Evolutionary conservation across 2,329 filamentous ascomycete species (phyloP).

Genomic region (Exophiala sp.): DNA sequence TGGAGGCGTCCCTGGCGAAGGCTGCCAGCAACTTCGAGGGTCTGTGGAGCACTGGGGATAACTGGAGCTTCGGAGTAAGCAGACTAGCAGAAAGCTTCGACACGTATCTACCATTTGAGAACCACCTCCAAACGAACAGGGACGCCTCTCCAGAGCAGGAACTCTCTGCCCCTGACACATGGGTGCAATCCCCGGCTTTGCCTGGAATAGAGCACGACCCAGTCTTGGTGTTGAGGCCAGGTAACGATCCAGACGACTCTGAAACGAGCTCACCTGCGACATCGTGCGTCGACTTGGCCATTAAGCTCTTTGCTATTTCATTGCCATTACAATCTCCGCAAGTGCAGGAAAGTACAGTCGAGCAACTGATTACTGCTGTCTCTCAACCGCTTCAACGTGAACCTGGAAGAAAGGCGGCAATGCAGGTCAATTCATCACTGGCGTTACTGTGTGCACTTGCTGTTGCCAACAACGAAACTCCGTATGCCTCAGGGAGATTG

Average conservation of each 20-base stretch:
- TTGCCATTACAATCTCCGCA: constrained; percentile 85
- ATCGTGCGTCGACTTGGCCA: constrained; percentile 90
- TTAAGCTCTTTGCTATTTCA: constrained; percentile 86
- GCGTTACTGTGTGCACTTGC: constrained; percentile 77
- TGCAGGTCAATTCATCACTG: constrained; percentile 83
- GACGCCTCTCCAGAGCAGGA: constrained; percentile 29
- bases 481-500: constrained; percentile 68
- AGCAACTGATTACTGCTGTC: constrained; percentile 89
- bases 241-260: constrained; percentile 5
- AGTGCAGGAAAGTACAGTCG: constrained; percentile 91
- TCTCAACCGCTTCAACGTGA: constrained; percentile 72
- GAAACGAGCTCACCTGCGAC: constrained; percentile 66
- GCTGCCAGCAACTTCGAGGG: constrained; percentile 87
- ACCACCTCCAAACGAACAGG: constrained; percentile 38
- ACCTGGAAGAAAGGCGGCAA: constrained; percentile 80
- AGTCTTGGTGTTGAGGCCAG: constrained; percentile 18
- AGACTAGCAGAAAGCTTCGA: constrained; percentile 77
- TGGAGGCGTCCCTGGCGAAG: constrained; percentile 88
- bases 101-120: constrained; percentile 57
- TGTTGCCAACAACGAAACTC: constrained; percentile 77
- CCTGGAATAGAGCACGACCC: constrained; percentile 63
- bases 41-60: constrained; percentile 92
- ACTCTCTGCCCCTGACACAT: constrained; percentile 25
- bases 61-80: constrained; percentile 89
- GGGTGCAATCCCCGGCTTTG: constrained; percentile 22